Evolutionary conservation across 257 asterid genomes (phyloP).

Genomic region (Jaltomata sinuosa): DNA sequence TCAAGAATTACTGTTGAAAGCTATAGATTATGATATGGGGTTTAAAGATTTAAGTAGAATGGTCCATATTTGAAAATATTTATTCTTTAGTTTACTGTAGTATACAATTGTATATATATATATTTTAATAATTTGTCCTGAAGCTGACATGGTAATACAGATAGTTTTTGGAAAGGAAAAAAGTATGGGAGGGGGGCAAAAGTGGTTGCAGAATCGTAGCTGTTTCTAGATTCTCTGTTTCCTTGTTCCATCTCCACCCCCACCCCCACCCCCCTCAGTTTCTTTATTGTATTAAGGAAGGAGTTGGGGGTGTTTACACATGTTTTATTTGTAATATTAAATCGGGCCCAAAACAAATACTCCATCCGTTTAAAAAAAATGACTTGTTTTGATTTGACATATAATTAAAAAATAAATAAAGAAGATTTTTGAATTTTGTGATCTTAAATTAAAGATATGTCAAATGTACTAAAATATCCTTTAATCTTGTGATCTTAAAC

Average conservation of each 20-base stretch:
- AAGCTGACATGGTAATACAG: conserved; percentile 1
- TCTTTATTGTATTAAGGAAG: neutral
- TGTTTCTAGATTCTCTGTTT: conserved; percentile 18
- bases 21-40: neutral
- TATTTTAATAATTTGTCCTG: neutral
- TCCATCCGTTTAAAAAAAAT: too few species aligned
- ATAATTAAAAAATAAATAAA: too few species aligned
- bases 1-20: neutral
- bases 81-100: neutral
- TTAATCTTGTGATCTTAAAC: too few species aligned
- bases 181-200: conserved; percentile 8
- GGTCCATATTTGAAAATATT: neutral
- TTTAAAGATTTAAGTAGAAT: conserved; percentile 5
- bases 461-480: too few species aligned
- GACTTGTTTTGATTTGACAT: too few species aligned
- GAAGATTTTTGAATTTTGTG: too few species aligned
- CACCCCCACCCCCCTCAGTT: neutral
- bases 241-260: neutral
- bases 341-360: accelerated
- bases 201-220: conserved; percentile 8
- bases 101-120: too few species aligned
- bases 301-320: neutral
- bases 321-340: neutral
- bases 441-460: too few species aligned
- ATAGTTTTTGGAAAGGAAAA: neutral